phyloP scores from a whole-genome alignment of 163 green algal genomes.

The Scenedesmus sp. region DNA sequence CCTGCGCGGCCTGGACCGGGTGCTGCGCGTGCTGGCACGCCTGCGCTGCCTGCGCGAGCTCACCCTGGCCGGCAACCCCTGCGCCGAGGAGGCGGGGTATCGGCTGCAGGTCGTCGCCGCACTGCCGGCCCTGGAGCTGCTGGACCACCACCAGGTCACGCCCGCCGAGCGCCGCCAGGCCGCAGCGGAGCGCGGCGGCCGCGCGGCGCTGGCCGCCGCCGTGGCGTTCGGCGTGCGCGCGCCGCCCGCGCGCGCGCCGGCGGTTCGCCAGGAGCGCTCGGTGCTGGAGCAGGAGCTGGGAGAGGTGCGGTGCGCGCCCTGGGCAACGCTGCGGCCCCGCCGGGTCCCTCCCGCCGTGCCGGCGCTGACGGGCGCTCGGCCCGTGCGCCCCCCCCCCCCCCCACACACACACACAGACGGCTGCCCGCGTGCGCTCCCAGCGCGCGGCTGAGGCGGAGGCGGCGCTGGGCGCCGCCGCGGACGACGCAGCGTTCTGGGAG shows the following conservation, averaged over 20 bases:
- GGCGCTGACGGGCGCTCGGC: too few relatives aligned
- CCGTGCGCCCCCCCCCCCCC: too few relatives aligned
- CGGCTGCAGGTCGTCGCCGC: slow-evolving; percentile 63
- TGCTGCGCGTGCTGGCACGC: slow-evolving; percentile 55
- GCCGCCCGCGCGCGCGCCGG: slow-evolving; percentile 18
- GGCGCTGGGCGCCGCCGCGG: background rate
- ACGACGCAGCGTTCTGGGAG: slow-evolving; percentile 19
- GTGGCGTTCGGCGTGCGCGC: slow-evolving; percentile 61
- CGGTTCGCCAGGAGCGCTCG: slow-evolving; percentile 50
- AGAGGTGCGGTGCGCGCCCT: too few relatives aligned
- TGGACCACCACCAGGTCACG: slow-evolving; percentile 75
- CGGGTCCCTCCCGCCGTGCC: too few relatives aligned
- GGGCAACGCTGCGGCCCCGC: too few relatives aligned
- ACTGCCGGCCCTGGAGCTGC: slow-evolving; percentile 65
- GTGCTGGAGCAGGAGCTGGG: slow-evolving; percentile 58
- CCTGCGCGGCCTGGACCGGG: slow-evolving; percentile 69
- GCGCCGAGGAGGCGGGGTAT: slow-evolving; percentile 81
- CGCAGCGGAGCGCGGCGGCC: slow-evolving; percentile 48
- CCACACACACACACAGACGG: too few relatives aligned
- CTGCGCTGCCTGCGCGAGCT: slow-evolving; percentile 73
- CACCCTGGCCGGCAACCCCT: slow-evolving; percentile 76
- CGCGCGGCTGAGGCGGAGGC: background rate
- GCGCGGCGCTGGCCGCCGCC: slow-evolving; percentile 43
- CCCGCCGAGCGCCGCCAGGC: slow-evolving; percentile 57
- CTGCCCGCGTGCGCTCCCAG: too few relatives aligned